Percentiles rank a stretch among this genome's conserved stretches.
phyloP scores from a whole-genome alignment of 495 filamentous ascomycete species.

The Hypoxylon rickii region DNA sequence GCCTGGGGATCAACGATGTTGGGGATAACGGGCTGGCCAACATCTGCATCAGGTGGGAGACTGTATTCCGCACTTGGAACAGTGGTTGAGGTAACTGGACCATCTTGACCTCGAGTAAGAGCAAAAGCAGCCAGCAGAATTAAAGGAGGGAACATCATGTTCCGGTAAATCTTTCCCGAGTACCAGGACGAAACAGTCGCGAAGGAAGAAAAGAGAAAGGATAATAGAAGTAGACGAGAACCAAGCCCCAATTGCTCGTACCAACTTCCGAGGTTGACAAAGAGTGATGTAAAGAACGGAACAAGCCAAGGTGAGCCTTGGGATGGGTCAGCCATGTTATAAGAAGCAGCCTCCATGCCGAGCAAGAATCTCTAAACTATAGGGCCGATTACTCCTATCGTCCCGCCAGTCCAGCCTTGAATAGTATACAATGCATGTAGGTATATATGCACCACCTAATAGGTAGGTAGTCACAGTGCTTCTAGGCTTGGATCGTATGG shows the following conservation, averaged over 20 bases:
- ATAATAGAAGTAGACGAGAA: conserved; percentile 26
- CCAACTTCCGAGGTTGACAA: conserved; percentile 9
- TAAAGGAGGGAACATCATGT: conserved; percentile 7
- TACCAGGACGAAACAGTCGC: conserved; percentile 7
- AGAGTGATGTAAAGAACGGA: conserved; percentile 9
- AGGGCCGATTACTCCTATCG: conserved; percentile 11
- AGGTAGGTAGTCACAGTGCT: too few species aligned
- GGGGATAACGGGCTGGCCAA: conserved; percentile 64
- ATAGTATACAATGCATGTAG: background rate
- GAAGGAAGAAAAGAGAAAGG: conserved; percentile 15
- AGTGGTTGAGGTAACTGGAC: background rate
- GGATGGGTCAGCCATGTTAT: conserved; percentile 7
- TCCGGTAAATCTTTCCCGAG: conserved; percentile 8
- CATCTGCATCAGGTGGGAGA: conserved; percentile 10
- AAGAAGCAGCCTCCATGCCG: background rate
- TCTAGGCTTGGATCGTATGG: too few species aligned
- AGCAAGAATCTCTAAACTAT: conserved; percentile 9
- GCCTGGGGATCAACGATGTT: conserved; percentile 76
- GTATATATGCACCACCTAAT: background rate
- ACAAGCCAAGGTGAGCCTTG: conserved; percentile 1
- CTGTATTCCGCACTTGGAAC: conserved; percentile 1
- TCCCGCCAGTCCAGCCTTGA: background rate
- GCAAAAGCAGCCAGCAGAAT: conserved; percentile 1
- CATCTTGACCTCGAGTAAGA: conserved; percentile 7
- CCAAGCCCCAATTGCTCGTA: conserved; percentile 8